Conservation (phyloP, 805 yeast species). For the Sugiyamaella valdiviana region DNA sequence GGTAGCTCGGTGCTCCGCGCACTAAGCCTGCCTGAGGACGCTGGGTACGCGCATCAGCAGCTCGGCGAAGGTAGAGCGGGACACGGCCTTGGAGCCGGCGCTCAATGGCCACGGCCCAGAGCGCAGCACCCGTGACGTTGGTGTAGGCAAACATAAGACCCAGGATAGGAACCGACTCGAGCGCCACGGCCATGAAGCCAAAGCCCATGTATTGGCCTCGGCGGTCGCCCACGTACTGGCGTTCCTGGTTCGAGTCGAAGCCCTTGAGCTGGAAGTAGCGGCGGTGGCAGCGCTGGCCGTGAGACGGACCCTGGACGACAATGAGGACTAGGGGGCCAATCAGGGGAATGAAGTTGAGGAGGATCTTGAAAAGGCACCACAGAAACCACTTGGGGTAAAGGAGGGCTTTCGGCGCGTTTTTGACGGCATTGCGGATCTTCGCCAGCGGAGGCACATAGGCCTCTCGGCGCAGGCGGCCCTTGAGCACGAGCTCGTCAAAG, state of each 20-base stretch:
- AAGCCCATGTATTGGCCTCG: conserved; percentile 31
- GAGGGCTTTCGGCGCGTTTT: conserved; percentile 34
- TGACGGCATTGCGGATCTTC: conserved; percentile 30
- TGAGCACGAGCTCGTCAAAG: conserved; percentile 39
- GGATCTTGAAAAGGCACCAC: conserved; percentile 33
- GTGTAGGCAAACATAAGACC: conserved; percentile 34
- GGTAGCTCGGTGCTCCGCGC: neutral
- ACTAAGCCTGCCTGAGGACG: neutral
- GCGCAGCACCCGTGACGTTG: conserved; percentile 34
- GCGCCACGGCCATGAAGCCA: conserved; percentile 32
- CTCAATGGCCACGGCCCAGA: conserved; percentile 34
- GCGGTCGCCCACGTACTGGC: conserved; percentile 25
- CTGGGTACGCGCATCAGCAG: neutral
- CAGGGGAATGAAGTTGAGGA: conserved; percentile 47
- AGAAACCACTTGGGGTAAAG: conserved; percentile 39
- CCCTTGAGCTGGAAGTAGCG: conserved; percentile 56
- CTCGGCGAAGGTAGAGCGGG: neutral
- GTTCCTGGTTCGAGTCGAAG: conserved; percentile 38
- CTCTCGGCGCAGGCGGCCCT: conserved; percentile 34
- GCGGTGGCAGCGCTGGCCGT: conserved; percentile 46
- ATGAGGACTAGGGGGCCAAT: conserved; percentile 53
- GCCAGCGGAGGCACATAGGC: conserved; percentile 29
- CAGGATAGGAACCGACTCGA: conserved; percentile 32
- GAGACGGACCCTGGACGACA: conserved; percentile 47
- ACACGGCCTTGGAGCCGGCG: conserved; percentile 3